Evolutionary conservation across 345 rosid species (phyloP), one percentile per base, ranked within the genome.

Genomic region (Limnanthes douglasii): DNA sequence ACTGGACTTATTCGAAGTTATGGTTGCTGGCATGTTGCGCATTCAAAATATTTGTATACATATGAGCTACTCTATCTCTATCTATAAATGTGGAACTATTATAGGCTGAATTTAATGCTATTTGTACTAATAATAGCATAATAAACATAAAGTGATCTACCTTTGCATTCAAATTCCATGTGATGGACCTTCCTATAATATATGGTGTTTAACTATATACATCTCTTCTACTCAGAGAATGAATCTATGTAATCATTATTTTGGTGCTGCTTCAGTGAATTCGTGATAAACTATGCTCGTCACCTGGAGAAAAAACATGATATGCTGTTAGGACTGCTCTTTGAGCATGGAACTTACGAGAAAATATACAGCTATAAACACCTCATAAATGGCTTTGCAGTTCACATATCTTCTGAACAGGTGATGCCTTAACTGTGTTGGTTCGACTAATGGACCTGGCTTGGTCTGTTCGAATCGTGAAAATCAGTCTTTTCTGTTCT

Each of bases 301-400:
- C 94, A 92, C 66, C 90, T 92, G 31, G 99, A 78, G 65, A 62
- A 63, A 61, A 85, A 71, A 61, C 99, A 92, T 59, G 93, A 92
- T 51, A 69, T 66, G 73, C 86, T 92, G 48, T 93, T 92, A 34
- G 94, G 70, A n/a, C 46, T 66, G 69, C 64, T 85, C 43, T 92
- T 85, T 59, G 72, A 75, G 33, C 65, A 32, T 38, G 96, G 88
- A 41, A 70, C 69, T 37, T 92, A 81, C 59, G 63, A 67, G 61
- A 92, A 92, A 50, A 64, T 92, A 50, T 92, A 92, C 73, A 92
- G 99, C 66, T 92, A 92, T 62, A 65, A 74, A 37, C 99, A 92
- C 49, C 83, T 92, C 48, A 81, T 92, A 50, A 92, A 92, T 51
- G 99, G 99, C 26, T 92, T 92, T 62, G 69, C 99, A 22, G 94